These are phyloP conservation scores for Naganishia sp. DNA, from an alignment of 1,284 basidiomycete genomes.

Conservation along the genomic window DNA sequence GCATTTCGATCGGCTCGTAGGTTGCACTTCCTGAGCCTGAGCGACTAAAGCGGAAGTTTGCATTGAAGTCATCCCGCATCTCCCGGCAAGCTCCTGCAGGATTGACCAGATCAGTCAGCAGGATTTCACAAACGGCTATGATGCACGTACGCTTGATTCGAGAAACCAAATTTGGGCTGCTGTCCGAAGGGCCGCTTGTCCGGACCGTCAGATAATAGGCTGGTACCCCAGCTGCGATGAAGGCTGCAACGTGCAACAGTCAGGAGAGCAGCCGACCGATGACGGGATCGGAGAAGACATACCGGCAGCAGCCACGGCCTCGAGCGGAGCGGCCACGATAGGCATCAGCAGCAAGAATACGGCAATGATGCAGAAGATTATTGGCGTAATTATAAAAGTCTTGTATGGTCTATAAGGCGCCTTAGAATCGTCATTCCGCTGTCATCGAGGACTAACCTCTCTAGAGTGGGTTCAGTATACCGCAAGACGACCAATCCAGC, in stretches of 20 bases:
- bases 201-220: conserved; percentile 75
- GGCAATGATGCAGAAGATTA: conserved; percentile 87
- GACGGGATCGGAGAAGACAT: conserved; percentile 40
- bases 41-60: background rate
- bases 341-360: conserved; percentile 94
- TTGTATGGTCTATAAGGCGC: conserved; percentile 72
- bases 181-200: background rate
- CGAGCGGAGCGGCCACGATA: conserved; percentile 84
- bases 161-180: background rate
- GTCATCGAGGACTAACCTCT: conserved; percentile 60
- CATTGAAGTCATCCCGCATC: background rate
- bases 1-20: conserved; percentile 6
- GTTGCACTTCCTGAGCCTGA: background rate
- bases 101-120: background rate
- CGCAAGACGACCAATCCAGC: conserved; percentile 83
- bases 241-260: conserved; percentile 36
- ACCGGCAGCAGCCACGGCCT: conserved; percentile 85
- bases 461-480: conserved; percentile 84
- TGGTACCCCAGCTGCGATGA: conserved; percentile 66
- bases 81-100: background rate
- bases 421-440: conserved; percentile 2
- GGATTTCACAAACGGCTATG: background rate
- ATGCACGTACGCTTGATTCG: conserved; percentile 4
- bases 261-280: conserved; percentile 6
- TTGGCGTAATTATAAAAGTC: conserved; percentile 85